phyloP scores from a whole-genome alignment of 148 eudicot genomes.

The Chenopodium berlandieri region DNA sequence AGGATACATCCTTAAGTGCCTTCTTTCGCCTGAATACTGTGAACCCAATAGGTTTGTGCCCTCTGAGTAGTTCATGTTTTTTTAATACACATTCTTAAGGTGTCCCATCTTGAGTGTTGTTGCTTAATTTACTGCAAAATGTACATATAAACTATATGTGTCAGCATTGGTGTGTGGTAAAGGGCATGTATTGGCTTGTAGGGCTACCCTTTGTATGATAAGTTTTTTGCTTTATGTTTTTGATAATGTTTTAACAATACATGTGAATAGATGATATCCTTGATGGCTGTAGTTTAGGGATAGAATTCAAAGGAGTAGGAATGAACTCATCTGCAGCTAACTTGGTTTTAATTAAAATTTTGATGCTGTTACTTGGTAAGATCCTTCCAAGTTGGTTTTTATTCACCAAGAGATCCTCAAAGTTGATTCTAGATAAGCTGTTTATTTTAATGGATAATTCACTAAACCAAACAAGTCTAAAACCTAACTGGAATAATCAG shows the following conservation, averaged over 20 bases:
- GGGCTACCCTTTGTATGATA: not conserved
- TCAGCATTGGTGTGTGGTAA: not conserved
- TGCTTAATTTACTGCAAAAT: not conserved
- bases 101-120: not conserved
- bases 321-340: not conserved
- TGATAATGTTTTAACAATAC: not conserved
- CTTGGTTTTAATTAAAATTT: not conserved
- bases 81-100: not conserved
- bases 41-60: slow-evolving; percentile 66
- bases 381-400: not conserved
- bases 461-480: no score
- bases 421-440: not conserved
- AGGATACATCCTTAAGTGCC: slow-evolving; percentile 93
- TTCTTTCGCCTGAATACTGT: slow-evolving; percentile 85
- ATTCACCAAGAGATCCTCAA: not conserved
- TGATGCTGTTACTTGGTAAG: not conserved
- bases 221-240: not conserved
- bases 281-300: not conserved
- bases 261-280: not conserved
- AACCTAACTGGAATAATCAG: no score
- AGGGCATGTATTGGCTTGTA: not conserved
- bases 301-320: not conserved
- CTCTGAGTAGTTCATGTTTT: slow-evolving; percentile 4
- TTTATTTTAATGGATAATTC: no score
- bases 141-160: not conserved